These are phyloP conservation scores for Leccinum barrowsii DNA, from an alignment of 768 basidiomycete genomes.

Conservation along the genomic window DNA sequence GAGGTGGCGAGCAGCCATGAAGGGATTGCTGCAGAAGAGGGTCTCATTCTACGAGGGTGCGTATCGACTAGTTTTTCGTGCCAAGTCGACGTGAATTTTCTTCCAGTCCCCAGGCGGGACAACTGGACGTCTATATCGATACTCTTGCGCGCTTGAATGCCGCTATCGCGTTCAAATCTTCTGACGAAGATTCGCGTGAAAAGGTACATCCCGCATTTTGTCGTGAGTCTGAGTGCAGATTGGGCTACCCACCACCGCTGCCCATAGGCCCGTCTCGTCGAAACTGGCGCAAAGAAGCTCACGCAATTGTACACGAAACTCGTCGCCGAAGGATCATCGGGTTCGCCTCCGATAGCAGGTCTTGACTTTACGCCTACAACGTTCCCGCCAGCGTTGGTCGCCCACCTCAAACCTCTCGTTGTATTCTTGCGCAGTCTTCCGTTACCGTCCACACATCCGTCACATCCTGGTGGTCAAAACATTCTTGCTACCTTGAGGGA, in stretches of 20 bases:
- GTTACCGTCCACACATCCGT: slow-evolving; percentile 75
- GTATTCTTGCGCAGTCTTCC: slow-evolving; percentile 69
- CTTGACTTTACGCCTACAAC: slow-evolving; percentile 50
- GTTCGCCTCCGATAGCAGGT: slow-evolving; percentile 60
- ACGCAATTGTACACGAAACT: slow-evolving; percentile 81
- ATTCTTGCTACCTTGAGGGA: slow-evolving; percentile 68
- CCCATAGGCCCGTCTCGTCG: slow-evolving; percentile 62
- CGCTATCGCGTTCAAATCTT: slow-evolving; percentile 70
- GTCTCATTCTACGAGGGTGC: slow-evolving; percentile 74
- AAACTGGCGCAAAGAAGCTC: slow-evolving; percentile 81
- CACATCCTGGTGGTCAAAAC: slow-evolving; percentile 67
- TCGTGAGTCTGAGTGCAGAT: neutral
- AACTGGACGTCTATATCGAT: slow-evolving; percentile 64
- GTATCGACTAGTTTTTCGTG: slow-evolving; percentile 2
- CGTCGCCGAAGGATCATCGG: slow-evolving; percentile 83
- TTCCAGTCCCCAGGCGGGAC: slow-evolving; percentile 64
- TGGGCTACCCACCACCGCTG: neutral
- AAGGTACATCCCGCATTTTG: slow-evolving; percentile 36
- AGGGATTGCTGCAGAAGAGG: slow-evolving; percentile 74
- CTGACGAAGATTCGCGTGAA: slow-evolving; percentile 52
- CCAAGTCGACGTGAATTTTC: neutral
- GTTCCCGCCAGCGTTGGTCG: slow-evolving; percentile 52
- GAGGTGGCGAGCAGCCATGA: slow-evolving; percentile 74
- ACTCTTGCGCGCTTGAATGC: slow-evolving; percentile 76
- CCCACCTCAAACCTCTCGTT: slow-evolving; percentile 60